Conservation (phyloP, 2,329 filamentous ascomycete genomes). For the Neopestalotiopsis sp. region DNA sequence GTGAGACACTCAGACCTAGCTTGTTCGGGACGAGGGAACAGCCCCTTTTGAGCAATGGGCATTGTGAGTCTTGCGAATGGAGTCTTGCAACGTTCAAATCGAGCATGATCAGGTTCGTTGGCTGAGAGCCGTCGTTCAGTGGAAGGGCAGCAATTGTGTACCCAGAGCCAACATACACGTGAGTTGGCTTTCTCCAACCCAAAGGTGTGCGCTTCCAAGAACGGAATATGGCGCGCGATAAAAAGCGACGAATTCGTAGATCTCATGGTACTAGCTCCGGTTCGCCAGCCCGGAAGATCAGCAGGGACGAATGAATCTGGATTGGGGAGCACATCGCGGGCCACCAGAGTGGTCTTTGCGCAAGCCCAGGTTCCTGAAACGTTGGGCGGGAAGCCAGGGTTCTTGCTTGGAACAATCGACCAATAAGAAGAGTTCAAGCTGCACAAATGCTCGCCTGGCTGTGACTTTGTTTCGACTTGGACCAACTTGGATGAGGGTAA, state of each 20-base stretch:
- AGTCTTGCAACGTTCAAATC: background rate
- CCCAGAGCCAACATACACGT: background rate
- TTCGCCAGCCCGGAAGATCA: slow-evolving; percentile 12
- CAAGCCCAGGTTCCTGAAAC: slow-evolving; percentile 29
- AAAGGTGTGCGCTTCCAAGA: background rate
- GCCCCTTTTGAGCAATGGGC: background rate
- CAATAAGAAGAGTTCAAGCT: slow-evolving; percentile 27
- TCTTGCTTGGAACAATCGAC: slow-evolving; percentile 23
- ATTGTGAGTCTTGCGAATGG: background rate
- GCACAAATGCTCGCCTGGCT: slow-evolving; percentile 4
- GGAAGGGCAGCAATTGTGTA: background rate
- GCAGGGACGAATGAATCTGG: slow-evolving; percentile 10
- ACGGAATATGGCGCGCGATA: slow-evolving; percentile 7
- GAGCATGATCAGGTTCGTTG: background rate
- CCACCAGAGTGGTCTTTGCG: slow-evolving; percentile 1
- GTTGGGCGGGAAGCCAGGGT: slow-evolving; percentile 26
- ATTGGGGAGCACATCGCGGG: background rate
- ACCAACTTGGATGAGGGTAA: slow-evolving; percentile 11
- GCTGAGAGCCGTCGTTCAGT: background rate
- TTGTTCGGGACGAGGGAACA: background rate
- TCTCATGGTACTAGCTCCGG: slow-evolving; percentile 2
- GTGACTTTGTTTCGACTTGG: slow-evolving; percentile 27
- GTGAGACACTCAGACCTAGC: background rate
- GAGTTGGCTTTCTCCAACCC: background rate
- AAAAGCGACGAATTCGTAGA: background rate